Conservation (phyloP, 2,329 filamentous ascomycete genomes). For the Trichophyton mentagrophytes region DNA sequence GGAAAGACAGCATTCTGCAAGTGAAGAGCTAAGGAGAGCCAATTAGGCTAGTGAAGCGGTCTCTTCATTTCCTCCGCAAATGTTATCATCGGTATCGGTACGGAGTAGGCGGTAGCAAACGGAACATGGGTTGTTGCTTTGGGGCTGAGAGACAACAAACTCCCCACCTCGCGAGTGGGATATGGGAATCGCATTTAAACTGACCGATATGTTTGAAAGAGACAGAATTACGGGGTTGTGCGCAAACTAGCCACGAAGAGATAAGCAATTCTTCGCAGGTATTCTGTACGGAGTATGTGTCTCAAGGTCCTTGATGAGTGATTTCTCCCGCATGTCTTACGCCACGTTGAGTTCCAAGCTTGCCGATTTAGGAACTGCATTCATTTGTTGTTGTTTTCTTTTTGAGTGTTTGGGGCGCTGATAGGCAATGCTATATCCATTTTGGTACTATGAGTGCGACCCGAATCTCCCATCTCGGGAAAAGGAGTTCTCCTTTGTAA, state of each 20-base stretch:
- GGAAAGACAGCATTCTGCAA: background rate
- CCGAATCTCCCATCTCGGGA: background rate
- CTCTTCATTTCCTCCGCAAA: background rate
- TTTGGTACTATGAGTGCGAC: background rate
- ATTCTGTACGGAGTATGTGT: background rate
- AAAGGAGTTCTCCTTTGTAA: background rate
- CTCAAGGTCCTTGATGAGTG: background rate
- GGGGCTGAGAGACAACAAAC: background rate
- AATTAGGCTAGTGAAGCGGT: background rate
- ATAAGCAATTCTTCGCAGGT: background rate
- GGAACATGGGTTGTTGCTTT: background rate
- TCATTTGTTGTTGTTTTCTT: background rate
- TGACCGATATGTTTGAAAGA: background rate
- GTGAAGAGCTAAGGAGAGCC: background rate
- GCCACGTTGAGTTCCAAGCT: background rate
- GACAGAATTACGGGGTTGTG: background rate
- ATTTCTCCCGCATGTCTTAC: background rate
- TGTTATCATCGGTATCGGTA: background rate
- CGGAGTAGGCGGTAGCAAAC: background rate
- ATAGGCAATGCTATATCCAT: background rate
- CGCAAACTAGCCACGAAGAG: background rate
- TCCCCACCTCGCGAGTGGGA: background rate
- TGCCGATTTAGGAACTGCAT: background rate
- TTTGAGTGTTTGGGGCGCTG: background rate
- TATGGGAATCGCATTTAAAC: background rate